A percentile compares a stretch with the other conserved stretches of the same genome.
phyloP scores from a whole-genome alignment of 2,329 filamentous ascomycete species.

The Emmonsia crescens region DNA sequence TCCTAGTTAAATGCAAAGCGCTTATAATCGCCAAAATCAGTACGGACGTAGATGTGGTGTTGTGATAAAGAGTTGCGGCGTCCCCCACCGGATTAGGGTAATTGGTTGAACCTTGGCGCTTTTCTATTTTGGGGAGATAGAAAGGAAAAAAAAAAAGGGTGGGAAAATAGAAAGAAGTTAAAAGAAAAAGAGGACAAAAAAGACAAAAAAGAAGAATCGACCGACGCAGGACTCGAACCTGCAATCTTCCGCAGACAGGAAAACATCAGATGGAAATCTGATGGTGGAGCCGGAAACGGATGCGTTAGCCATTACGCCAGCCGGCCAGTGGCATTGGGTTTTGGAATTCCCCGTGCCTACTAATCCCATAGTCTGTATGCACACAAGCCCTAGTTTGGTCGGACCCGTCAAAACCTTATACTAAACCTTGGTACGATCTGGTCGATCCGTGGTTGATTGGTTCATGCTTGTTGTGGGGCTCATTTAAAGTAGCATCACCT shows the following conservation, averaged over 20 bases:
- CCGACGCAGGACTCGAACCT: conserved; percentile 15
- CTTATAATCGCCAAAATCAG: not conserved
- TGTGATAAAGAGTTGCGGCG: too few relatives aligned
- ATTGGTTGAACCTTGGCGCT: too few relatives aligned
- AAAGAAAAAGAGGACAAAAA: conserved; percentile 1
- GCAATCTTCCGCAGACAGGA: conserved; percentile 13
- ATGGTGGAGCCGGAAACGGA: conserved; percentile 10
- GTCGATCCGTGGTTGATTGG: not conserved
- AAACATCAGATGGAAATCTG: not conserved
- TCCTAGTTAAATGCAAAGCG: not conserved
- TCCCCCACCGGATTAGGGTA: too few relatives aligned
- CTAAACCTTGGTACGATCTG: not conserved
- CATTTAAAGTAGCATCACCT: too few relatives aligned
- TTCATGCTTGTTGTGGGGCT: too few relatives aligned
- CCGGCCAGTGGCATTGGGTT: conserved; percentile 5
- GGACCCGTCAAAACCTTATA: not conserved
- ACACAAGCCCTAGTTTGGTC: too few relatives aligned
- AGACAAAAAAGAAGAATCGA: conserved; percentile 7
- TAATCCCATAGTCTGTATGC: too few relatives aligned
- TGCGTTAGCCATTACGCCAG: conserved; percentile 15
- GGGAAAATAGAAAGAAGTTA: not conserved
- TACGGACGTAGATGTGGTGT: too few relatives aligned
- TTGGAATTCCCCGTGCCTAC: not conserved
- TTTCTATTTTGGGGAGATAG: too few relatives aligned
- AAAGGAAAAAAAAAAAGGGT: not conserved